Base-by-base conservation (phyloP, 768 basidiomycete species). In the Panaeolus cyanescens region DNA sequence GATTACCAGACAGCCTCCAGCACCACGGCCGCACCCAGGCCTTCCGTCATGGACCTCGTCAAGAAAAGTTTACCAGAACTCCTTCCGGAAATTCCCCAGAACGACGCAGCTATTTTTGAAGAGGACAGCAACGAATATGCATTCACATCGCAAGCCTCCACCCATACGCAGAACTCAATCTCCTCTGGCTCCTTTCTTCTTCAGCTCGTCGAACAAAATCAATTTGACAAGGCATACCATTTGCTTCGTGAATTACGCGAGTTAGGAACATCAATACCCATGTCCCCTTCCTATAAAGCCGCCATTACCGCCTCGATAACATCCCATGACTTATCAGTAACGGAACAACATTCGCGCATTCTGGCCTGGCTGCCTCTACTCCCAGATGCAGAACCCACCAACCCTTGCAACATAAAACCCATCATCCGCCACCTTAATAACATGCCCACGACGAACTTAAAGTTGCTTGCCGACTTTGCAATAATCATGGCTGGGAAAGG, bases 401-500 rank as follows among this genome's bases (percentile, higher is more conserved):
- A 9, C 45, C 28, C 25, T 72, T 79, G 32, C 32, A 36, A 17
- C 17, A 65, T 74, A n/a, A 65, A 59, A 25, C 66, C 66, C 9
- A 65, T 67, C 7, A 54, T 80, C 32, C 22, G 13, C 4, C 22
- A 50, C 22, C 22, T 50, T 15, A 50, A 50, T 28, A 13, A 6
- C 25, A 28, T 15, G 22, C 25, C 10, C 8, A 28, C 25, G 22
- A 50, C 45, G 10, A 28, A 50, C 17, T 6, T 50, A 28, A 9
- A 50, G 25, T 5, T 50, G 13, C 65, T 77, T 30, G 68, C 70
- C 32, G 65, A 66, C 12, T 72, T 77, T 39, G 67, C 75, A 22
- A 60, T 76, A n/a, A 69, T 79, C 22, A 66, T 76, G 42, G 71
- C 78, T 4, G 64, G 62, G 4, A 83, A 82, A 65, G 82, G 82